Base-by-base conservation (phyloP, 805 yeast species). In the Lipomyces spencermartinsiae region DNA sequence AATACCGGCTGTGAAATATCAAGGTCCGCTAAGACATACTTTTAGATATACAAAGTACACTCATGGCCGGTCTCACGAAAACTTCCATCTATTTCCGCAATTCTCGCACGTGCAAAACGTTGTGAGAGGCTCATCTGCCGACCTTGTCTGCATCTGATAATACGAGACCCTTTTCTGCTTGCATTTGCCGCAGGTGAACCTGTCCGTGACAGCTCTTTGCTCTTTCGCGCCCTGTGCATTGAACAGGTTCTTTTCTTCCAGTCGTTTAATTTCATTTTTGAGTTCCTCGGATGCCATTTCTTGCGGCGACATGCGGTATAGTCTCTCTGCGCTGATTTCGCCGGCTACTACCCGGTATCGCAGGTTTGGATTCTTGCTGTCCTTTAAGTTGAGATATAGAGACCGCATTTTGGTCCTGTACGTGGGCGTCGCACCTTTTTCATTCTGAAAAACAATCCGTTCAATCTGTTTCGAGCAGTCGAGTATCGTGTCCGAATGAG, bases 71-170 rank as follows among this genome's bases (percentile, higher is more conserved):
- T 3, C 16, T 73, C 78, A 93, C 39, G 97, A 91, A 78, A 95
- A 95, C 80, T 95, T 95, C 99, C 99, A 95, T 79, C 98, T 87
- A 77, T 95, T 92, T 71, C 98, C 98, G 82, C 99, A 95, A 73
- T 87, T 92, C 76, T 93, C 98, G 82, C 99, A 95, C 2, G 97
- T 93, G 83, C 99, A 95, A 78, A 95, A 95, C 0, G 99, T 95
- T 7, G 99, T 95, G 76, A 95, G 85, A 68, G 99, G 99, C 80
- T 95, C 99, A 86, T 95, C 99, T 22, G 99, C 99, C 66, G 97
- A 91, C 80, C 99, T 85, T 43, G 99, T 95, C 83, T 95, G 99
- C 89, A 95, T 86, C 82, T 95, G 99, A 80, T 93, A 94, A 79
- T 95, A 95, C 74, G 97, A 90, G 55, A 95, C 99, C 83, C 92